Conservation (phyloP, 2,329 filamentous ascomycete genomes). For the Stachybotrys echinatus region DNA sequence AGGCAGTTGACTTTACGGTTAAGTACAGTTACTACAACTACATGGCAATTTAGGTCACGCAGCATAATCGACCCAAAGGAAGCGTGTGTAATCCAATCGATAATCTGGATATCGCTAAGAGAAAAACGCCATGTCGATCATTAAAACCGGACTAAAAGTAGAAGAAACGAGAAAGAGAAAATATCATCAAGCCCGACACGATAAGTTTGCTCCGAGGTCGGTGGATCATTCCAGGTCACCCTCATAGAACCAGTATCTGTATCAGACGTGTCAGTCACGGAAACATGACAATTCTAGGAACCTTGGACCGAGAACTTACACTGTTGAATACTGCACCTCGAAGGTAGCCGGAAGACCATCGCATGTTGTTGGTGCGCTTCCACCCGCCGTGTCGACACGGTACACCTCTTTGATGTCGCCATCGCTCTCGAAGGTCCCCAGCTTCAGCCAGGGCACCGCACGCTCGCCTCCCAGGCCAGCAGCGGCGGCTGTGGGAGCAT, state of each 20-base stretch:
- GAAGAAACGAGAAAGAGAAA: background rate
- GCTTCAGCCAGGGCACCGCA: conserved; percentile 77
- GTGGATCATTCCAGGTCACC: background rate
- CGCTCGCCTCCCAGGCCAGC: conserved; percentile 57
- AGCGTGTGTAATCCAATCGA: background rate
- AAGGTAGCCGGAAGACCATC: conserved; percentile 58
- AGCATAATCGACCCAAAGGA: background rate
- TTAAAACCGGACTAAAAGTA: background rate
- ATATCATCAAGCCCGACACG: background rate
- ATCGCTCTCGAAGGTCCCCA: conserved; percentile 47
- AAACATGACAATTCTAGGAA: no score
- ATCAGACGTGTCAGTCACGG: background rate
- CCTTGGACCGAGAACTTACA: conserved; percentile 59
- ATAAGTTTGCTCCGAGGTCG: background rate
- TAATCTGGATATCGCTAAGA: background rate
- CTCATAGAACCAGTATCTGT: conserved; percentile 1
- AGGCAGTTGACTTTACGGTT: no score
- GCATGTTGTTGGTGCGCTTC: conserved; percentile 69
- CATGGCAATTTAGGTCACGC: no score
- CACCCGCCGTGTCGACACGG: conserved; percentile 78
- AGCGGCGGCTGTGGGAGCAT: conserved; percentile 58
- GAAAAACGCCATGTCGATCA: background rate
- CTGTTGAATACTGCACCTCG: conserved; percentile 72
- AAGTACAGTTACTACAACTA: no score
- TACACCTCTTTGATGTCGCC: conserved; percentile 71